Evolutionary conservation across 2,329 filamentous ascomycete genomes (phyloP).

Genomic region (Talaromyces sp.): DNA sequence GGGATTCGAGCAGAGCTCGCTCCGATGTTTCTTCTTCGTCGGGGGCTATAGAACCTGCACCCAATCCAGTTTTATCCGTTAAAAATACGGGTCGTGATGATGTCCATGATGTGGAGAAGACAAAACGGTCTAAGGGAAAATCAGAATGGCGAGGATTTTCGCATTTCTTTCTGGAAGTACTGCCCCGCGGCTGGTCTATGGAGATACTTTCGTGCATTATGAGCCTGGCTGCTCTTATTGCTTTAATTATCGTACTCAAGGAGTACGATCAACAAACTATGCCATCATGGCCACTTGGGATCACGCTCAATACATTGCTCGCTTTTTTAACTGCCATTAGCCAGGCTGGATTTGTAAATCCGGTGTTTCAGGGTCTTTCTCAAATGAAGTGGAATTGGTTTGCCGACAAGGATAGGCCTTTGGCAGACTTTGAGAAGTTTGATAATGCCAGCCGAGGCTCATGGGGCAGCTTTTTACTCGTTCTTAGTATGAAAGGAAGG

Average conservation of each 20-base stretch:
- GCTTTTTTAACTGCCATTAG: conserved; percentile 2
- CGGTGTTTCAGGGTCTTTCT: background rate
- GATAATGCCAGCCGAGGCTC: conserved; percentile 1
- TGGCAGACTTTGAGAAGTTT: background rate
- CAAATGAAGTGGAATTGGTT: conserved; percentile 8
- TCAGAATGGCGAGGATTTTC: background rate
- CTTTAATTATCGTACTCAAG: background rate
- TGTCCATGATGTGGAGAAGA: background rate
- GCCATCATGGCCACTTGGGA: background rate
- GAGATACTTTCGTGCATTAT: background rate
- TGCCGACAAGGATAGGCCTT: background rate
- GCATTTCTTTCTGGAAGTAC: background rate
- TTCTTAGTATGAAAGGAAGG: background rate
- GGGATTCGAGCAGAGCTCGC: background rate
- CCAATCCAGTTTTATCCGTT: background rate
- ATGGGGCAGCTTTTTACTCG: background rate
- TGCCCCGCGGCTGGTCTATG: background rate
- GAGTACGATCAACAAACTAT: background rate
- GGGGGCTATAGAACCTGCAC: background rate
- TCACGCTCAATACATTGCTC: conserved; percentile 1
- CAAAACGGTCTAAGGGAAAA: background rate
- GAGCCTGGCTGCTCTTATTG: background rate
- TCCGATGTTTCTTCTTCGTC: background rate
- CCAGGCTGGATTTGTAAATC: background rate
- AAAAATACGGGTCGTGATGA: background rate